Percentiles rank a stretch among this genome's conserved stretches.
Evolutionary conservation across 2,329 filamentous ascomycete genomes (phyloP).

Genomic region (Xylaria multiplex): DNA sequence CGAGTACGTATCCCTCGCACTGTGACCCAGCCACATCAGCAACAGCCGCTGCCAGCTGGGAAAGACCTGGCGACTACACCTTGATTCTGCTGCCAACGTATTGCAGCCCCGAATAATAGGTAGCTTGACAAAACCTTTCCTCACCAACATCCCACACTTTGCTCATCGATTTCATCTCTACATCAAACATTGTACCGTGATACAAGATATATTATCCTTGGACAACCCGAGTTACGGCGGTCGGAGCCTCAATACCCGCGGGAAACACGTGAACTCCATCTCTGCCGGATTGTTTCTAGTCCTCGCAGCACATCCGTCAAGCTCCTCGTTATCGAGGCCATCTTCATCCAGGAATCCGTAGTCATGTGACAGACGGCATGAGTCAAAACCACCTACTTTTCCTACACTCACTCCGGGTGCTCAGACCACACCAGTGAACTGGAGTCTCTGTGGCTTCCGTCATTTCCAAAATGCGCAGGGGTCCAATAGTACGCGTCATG

Average conservation of each 20-base stretch:
- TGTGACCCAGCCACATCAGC: neutral
- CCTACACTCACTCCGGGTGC: conserved; percentile 27
- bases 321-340: conserved; percentile 2
- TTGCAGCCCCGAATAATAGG: neutral
- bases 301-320: neutral
- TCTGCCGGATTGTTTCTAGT: neutral
- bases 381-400: conserved; percentile 35
- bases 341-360: neutral
- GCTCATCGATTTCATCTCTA: neutral
- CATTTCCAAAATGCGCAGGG: conserved; percentile 45
- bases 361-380: conserved; percentile 37
- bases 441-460: conserved; percentile 41
- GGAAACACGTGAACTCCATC: no score
- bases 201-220: neutral
- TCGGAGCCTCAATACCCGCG: no score
- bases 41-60: conserved; percentile 9
- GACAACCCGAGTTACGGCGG: neutral
- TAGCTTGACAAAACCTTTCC: neutral
- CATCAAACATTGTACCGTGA: neutral
- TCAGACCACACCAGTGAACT: neutral
- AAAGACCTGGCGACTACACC: neutral
- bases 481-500: conserved; percentile 43
- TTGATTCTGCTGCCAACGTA: neutral
- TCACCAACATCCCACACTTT: conserved; percentile 1
- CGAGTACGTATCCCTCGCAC: neutral